Base-by-base conservation (phyloP, 371 early-diverging fungal species). In the Lichtheimia corymbifera region DNA sequence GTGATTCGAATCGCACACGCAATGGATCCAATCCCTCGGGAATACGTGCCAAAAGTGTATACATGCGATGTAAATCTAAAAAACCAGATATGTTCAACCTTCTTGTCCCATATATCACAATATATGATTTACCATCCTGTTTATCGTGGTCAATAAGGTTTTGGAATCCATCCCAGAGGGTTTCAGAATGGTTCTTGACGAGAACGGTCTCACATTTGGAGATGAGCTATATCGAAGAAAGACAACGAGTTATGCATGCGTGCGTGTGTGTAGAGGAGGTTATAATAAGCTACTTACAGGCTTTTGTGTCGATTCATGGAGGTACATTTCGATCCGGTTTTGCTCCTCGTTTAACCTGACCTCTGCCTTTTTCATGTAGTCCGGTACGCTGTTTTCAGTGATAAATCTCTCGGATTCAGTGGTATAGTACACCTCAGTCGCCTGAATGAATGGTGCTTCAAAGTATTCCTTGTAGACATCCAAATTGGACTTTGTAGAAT, bases 351-450 rank as follows among this genome's bases (percentile, higher is more conserved):
- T 76, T 63, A 97, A 76, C 50, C 96, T 88, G 12, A 83, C 69
- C 62, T 93, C 92, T 3, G 93, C 93, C 85, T 94, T 92, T 66
- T 92, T 91, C 93, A 97, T 93, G 73, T 97, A 97, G 50, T 96
- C 96, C 24, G 92, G 86, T 40, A 96, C 85, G 53, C 91, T 85
- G 74, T 95, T 92, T 60, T 93, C 91, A 51, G 87, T 83, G 54
- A 96, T 82, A 68, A 95, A 95, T 22, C 83, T 84, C 68, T 93
- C 91, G 44, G 90, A 88, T 71, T 94, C 96, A 58, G 86, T 84
- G 64, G 84, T 85, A 74, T 97, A 97, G 82, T 92, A 96, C 7
- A 79, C 77, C 61, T 89, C 90, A 2, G 95, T 93, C 18, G 89
- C 88, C 25, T 75, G 80, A 40, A 94, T 77, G 68, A 95, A 96